Conservation (phyloP, 306 rosid genomes). For the Inga leiocalycina region DNA sequence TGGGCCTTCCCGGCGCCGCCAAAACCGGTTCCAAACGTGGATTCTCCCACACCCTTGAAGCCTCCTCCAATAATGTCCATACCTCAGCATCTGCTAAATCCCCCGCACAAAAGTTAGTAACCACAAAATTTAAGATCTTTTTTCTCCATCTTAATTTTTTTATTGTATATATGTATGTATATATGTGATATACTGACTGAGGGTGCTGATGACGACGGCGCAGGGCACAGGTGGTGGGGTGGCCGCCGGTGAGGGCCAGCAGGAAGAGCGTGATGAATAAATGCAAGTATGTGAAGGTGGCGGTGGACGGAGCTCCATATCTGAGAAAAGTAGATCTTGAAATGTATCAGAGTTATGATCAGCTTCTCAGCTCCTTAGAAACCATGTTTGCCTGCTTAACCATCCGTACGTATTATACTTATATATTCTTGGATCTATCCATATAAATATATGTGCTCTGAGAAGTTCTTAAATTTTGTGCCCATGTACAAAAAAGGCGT, state of each 20-base stretch:
- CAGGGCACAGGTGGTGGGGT: conserved; percentile 63
- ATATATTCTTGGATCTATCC: neutral
- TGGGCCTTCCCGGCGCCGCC: conserved; percentile 57
- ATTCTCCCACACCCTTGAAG: conserved; percentile 50
- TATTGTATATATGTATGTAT: too few relatives aligned
- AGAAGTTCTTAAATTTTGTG: neutral
- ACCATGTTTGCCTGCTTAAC: conserved; percentile 53
- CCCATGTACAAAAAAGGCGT: neutral
- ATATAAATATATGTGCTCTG: neutral
- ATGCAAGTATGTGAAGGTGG: conserved; percentile 67
- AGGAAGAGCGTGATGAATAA: conserved; percentile 53
- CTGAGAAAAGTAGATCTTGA: conserved; percentile 68
- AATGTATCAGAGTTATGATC: conserved; percentile 47
- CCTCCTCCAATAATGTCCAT: neutral
- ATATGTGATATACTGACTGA: neutral
- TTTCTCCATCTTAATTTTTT: neutral
- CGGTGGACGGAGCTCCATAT: conserved; percentile 74
- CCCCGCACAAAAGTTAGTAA: conserved; percentile 48
- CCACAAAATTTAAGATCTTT: neutral
- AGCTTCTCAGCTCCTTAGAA: conserved; percentile 49
- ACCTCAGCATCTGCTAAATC: conserved; percentile 13
- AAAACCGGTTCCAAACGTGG: conserved; percentile 53
- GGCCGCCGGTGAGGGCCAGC: conserved; percentile 72
- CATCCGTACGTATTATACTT: conserved; percentile 46
- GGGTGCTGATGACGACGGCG: neutral